Evolutionary conservation across 2,329 filamentous ascomycete species (phyloP).

Genomic region (Paracorniculantispora psalliotae): DNA sequence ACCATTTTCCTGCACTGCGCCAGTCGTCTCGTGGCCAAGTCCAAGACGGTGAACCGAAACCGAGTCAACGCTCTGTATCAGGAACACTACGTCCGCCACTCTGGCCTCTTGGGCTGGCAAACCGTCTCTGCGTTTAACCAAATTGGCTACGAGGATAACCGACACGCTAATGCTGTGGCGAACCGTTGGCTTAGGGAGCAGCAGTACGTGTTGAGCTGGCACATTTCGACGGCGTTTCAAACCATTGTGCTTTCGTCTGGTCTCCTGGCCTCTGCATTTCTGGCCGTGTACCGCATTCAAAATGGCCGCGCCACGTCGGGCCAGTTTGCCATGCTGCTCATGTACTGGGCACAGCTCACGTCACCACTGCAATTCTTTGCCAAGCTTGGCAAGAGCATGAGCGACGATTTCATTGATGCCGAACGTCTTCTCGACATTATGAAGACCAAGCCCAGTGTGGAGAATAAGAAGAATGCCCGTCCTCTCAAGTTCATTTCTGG

Average conservation of each 20-base stretch:
- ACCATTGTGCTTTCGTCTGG: slow-evolving; percentile 64
- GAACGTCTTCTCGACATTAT: slow-evolving; percentile 55
- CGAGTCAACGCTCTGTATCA: slow-evolving; percentile 50
- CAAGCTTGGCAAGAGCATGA: slow-evolving; percentile 50
- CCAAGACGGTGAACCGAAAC: slow-evolving; percentile 44
- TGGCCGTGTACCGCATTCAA: slow-evolving; percentile 62
- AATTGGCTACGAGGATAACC: slow-evolving; percentile 49
- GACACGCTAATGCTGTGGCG: slow-evolving; percentile 47
- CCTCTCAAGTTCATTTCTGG: slow-evolving; percentile 48
- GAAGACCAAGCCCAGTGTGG: slow-evolving; percentile 50
- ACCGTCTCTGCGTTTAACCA: slow-evolving; percentile 58
- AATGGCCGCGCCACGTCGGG: slow-evolving; percentile 56
- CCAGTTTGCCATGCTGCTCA: slow-evolving; percentile 65
- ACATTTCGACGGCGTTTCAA: slow-evolving; percentile 50
- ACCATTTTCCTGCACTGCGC: slow-evolving; percentile 52
- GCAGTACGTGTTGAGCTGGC: slow-evolving; percentile 38
- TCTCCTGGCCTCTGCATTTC: slow-evolving; percentile 57
- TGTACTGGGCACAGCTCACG: slow-evolving; percentile 70
- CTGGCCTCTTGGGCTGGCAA: slow-evolving; percentile 54
- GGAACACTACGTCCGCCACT: slow-evolving; percentile 51
- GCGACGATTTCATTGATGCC: slow-evolving; percentile 52
- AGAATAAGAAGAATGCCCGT: slow-evolving; percentile 46
- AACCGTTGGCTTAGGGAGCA: slow-evolving; percentile 34
- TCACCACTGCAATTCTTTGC: slow-evolving; percentile 67
- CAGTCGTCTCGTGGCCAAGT: slow-evolving; percentile 45